phyloP scores from a whole-genome alignment of 345 rosid species.

The Populus davidiana region DNA sequence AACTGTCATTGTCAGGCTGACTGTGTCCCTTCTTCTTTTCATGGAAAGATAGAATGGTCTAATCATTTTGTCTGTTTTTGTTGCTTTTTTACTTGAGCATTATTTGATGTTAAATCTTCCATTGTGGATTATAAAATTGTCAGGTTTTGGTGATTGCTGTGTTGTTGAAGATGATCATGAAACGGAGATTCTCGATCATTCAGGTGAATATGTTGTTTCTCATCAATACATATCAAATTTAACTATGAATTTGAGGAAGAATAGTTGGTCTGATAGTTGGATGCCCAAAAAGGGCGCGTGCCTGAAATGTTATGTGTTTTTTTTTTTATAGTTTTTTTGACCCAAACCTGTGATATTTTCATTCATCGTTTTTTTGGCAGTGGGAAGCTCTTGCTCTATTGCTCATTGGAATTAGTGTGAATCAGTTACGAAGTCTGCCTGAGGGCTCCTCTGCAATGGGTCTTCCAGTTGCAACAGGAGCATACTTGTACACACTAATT shows the following conservation, averaged over 20 bases:
- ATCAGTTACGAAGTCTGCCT: slow-evolving; percentile 85
- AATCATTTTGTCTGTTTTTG: background rate
- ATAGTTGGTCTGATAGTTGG: slow-evolving; percentile 12
- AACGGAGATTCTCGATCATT: slow-evolving; percentile 77
- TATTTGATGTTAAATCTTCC: background rate
- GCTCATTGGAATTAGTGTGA: slow-evolving; percentile 91
- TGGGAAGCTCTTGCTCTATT: slow-evolving; percentile 97
- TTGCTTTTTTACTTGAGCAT: background rate
- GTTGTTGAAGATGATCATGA: slow-evolving; percentile 82
- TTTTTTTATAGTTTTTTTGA: too few species aligned
- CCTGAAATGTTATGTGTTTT: background rate
- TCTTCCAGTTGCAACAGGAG: slow-evolving; percentile 75
- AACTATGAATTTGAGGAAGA: slow-evolving; percentile 18
- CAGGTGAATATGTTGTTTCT: slow-evolving; percentile 47
- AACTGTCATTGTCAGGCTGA: background rate
- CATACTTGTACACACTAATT: slow-evolving; percentile 76
- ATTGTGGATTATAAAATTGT: slow-evolving; percentile 5
- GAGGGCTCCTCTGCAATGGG: slow-evolving; percentile 70
- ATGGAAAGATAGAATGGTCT: background rate
- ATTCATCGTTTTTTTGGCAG: slow-evolving; percentile 35
- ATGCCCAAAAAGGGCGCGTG: background rate
- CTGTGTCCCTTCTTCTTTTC: background rate
- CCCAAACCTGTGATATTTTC: background rate
- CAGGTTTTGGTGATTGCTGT: slow-evolving; percentile 95
- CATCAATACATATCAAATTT: background rate